Conservation (phyloP, 2,329 filamentous ascomycete species). For the Hypoxylon sp. region DNA sequence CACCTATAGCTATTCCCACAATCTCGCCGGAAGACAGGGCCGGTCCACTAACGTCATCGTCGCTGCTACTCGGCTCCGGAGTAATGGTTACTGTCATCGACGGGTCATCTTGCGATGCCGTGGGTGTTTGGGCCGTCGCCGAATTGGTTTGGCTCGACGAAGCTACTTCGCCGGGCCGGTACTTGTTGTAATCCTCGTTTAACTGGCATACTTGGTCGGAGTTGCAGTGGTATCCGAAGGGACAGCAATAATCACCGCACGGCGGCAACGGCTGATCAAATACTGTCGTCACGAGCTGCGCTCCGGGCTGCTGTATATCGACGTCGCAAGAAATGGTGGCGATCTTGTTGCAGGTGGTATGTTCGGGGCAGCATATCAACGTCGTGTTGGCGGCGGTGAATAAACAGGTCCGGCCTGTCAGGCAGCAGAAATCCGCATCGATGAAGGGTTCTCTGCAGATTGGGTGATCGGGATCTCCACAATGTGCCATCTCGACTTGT, state of each 20-base stretch:
- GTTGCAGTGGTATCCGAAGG: not conserved
- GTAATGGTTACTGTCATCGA: not conserved
- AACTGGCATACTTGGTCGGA: not conserved
- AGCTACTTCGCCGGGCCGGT: not conserved
- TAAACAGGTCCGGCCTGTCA: not conserved
- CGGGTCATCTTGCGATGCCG: not conserved
- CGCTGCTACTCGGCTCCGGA: not conserved
- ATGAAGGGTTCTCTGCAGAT: too few species aligned
- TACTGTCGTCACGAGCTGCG: not conserved
- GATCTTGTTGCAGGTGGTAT: not conserved
- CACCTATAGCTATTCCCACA: not conserved
- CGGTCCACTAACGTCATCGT: not conserved
- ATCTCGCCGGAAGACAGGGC: not conserved
- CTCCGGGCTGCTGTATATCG: not conserved
- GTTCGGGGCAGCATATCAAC: not conserved
- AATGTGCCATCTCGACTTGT: not conserved
- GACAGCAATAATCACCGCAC: not conserved
- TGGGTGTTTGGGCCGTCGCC: not conserved
- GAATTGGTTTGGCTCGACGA: not conserved
- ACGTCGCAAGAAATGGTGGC: not conserved
- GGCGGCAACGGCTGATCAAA: not conserved
- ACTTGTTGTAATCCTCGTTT: not conserved
- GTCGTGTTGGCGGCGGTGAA: not conserved
- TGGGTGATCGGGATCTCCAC: not conserved
- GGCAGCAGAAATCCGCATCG: not conserved